Percentiles rank a stretch among this genome's conserved stretches.
Conservation (phyloP, 2,329 filamentous ascomycete species). For the Coniochaeta prunicola region DNA sequence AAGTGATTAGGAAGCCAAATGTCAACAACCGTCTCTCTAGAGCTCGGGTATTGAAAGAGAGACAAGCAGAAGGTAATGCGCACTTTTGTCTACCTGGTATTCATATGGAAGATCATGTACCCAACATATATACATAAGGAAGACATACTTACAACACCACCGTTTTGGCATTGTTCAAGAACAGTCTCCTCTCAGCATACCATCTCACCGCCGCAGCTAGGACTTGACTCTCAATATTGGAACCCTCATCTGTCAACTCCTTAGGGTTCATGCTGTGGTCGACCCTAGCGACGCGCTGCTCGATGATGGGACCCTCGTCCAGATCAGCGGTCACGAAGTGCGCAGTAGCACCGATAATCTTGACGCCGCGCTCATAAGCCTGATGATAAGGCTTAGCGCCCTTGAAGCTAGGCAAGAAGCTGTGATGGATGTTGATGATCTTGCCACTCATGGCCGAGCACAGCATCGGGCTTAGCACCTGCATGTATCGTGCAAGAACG, state of each 20-base stretch:
- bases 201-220: conserved; percentile 76
- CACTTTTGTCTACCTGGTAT: neutral
- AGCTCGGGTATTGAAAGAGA: neutral
- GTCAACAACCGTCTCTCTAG: no score
- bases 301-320: conserved; percentile 82
- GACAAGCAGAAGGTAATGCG: neutral
- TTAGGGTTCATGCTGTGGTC: conserved; percentile 71
- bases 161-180: conserved; percentile 73
- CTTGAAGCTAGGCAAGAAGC: conserved; percentile 81
- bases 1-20: no score
- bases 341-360: conserved; percentile 81
- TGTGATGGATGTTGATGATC: conserved; percentile 92
- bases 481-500: conserved; percentile 81
- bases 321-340: conserved; percentile 82
- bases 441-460: conserved; percentile 74
- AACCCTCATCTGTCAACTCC: conserved; percentile 71
- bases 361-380: conserved; percentile 78
- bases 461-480: conserved; percentile 68
- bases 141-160: conserved; percentile 53
- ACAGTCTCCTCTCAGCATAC: conserved; percentile 71
- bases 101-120: neutral
- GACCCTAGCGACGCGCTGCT: conserved; percentile 72
- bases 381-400: conserved; percentile 85
- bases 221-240: conserved; percentile 78
- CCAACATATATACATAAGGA: neutral